Percentiles rank a stretch among this genome's conserved stretches.
Evolutionary conservation across 208 protist species (phyloP).

Genomic region (Trypanosoma mega): DNA sequence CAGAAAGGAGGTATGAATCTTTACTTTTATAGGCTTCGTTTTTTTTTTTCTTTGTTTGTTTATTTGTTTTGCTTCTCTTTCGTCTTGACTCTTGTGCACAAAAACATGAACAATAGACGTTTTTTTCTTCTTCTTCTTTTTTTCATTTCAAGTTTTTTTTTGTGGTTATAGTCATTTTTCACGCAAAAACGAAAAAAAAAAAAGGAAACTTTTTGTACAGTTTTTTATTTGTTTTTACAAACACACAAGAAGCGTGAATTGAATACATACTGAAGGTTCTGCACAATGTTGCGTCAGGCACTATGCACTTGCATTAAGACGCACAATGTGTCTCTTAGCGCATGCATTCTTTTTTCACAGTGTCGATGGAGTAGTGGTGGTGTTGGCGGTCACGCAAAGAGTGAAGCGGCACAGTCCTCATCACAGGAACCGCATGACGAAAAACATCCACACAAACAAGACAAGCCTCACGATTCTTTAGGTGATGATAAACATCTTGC

Average conservation of each 20-base stretch:
- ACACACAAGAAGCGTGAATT: neutral
- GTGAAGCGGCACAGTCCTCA: neutral
- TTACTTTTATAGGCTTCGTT: neutral
- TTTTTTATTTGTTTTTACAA: neutral
- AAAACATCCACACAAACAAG: neutral
- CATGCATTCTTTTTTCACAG: neutral
- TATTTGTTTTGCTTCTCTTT: constrained; percentile 1
- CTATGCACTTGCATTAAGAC: no score
- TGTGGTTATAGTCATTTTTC: constrained; percentile 6
- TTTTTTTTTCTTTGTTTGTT: constrained; percentile 3
- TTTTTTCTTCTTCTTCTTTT: constrained; percentile 14
- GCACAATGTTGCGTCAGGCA: no score
- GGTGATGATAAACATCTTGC: neutral
- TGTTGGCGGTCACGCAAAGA: neutral
- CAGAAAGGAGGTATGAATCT: neutral
- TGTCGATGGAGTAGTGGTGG: constrained; percentile 9
- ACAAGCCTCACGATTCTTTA: no score
- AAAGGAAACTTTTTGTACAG: neutral
- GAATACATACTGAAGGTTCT: no score
- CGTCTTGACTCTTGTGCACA: neutral
- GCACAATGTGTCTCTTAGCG: no score
- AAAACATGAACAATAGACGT: neutral
- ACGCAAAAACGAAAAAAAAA: neutral
- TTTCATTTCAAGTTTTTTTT: constrained; percentile 12
- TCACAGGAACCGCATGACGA: neutral